Base-by-base conservation (phyloP, 2,329 filamentous ascomycete species). In the Ambrosiella cleistominuta region DNA sequence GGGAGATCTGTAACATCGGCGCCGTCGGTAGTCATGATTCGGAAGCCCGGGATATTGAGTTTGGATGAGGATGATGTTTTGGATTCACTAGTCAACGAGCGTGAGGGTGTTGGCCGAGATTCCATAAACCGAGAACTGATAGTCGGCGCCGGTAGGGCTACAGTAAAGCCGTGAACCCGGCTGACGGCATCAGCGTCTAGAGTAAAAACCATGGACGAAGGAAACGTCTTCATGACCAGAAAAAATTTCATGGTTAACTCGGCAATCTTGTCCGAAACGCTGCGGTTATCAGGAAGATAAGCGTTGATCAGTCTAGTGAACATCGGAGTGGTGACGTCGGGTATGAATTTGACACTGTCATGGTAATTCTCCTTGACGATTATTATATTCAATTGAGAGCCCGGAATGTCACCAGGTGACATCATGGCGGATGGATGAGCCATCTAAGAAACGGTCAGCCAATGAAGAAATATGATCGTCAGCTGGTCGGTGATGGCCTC, bases 11-110 rank as follows among this genome's bases (percentile, higher is more conserved):
- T 84, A 58, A 84, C 76, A 65, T 84, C 81, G 47, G 70, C 69
- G 53, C 81, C 81, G 62, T 81, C 79, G 66, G 74, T 77, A 60
- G 80, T 83, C 71, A 83, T 74, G 62, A 84, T 83, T 66, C 80
- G 81, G 78, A 83, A 83, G 56, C 81, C 80, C 7, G 79, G 79
- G 17, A 82, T 67, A 62, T 72, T 70, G 19, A 17, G 27, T 51
- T 6, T 12, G 47, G 47, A 47, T 15, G 44, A 27, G 27, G 27
- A 27, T 27, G 27, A 27, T 27, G 27, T 27, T 27, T 27, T 27
- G 44, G n/a, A 17, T 47, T 15, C 7, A 13, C 44, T 13, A 17
- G 44, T 8, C 2, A 13, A 8, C 9, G 6, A 17, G n/a, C 7
- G 44, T 8, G 13, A 17, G 15, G n/a, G 44, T 47, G 27, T 27